Evolutionary conservation across 768 basidiomycete genomes (phyloP).

Genomic region (Hygrocybe punicea): DNA sequence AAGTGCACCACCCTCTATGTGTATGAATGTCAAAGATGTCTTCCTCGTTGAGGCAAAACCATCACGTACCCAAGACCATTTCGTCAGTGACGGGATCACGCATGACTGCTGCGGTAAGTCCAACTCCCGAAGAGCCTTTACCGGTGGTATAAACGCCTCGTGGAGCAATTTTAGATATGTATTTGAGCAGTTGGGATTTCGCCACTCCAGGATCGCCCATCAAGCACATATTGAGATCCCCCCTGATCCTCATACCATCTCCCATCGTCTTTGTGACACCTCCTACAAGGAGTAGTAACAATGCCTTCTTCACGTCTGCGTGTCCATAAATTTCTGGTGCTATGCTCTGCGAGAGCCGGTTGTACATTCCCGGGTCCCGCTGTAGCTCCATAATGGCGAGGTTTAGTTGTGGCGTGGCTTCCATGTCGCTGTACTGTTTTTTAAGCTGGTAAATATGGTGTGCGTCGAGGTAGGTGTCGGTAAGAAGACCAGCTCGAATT

Average conservation of each 20-base stretch:
- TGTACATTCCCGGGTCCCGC: conserved; percentile 76
- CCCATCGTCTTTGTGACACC: conserved; percentile 94
- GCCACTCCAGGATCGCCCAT: conserved; percentile 99
- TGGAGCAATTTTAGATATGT: conserved; percentile 97
- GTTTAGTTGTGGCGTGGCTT: conserved; percentile 81
- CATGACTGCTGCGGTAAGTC: conserved; percentile 98
- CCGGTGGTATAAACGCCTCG: conserved; percentile 98
- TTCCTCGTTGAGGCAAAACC: background rate
- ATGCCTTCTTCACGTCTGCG: conserved; percentile 93
- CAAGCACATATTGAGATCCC: conserved; percentile 94
- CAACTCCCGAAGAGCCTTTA: conserved; percentile 97
- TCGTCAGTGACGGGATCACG: conserved; percentile 98
- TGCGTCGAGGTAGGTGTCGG: conserved; percentile 93
- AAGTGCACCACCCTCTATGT: conserved; percentile 94
- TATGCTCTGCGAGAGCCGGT: conserved; percentile 85
- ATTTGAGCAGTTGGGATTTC: conserved; percentile 95
- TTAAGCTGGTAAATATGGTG: conserved; percentile 92
- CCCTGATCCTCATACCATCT: conserved; percentile 98
- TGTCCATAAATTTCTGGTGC: conserved; percentile 99
- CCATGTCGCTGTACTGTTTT: conserved; percentile 96
- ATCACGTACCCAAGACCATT: conserved; percentile 87
- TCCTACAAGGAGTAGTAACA: conserved; percentile 87
- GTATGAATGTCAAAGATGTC: background rate
- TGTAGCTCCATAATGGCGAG: conserved; percentile 64
- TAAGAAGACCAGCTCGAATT: conserved; percentile 91